Percentiles rank a stretch among this genome's conserved stretches.
phyloP scores from a whole-genome alignment of 345 rosid genomes.

The Carallia pectinifolia region DNA sequence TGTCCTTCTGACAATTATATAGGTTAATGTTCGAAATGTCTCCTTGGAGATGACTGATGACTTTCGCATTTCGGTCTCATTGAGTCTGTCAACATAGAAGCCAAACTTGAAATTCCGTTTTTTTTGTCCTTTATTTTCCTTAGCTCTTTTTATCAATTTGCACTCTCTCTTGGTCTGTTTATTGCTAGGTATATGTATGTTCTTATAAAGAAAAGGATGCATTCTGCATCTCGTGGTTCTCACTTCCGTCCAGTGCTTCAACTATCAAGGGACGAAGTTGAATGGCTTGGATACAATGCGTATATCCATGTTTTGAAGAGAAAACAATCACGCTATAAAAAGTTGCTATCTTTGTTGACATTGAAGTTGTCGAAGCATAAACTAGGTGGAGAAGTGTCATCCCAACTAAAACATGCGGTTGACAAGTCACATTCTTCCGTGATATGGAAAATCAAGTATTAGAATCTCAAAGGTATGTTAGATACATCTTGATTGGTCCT shows the following conservation, averaged over 20 bases:
- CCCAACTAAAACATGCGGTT: conserved; percentile 48
- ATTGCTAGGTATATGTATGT: conserved; percentile 48
- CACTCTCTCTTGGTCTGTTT: background rate
- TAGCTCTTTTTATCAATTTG: background rate
- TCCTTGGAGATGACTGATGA: too few species aligned
- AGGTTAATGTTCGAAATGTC: too few species aligned
- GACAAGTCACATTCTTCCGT: conserved; percentile 61
- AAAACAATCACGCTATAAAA: conserved; percentile 57
- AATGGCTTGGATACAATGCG: conserved; percentile 77
- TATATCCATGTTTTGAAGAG: conserved; percentile 53
- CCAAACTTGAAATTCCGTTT: background rate
- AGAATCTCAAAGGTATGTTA: conserved; percentile 7
- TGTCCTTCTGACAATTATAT: background rate
- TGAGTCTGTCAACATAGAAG: too few species aligned
- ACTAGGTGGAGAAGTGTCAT: conserved; percentile 27
- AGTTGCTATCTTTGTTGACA: conserved; percentile 42
- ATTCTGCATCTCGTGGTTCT: conserved; percentile 22
- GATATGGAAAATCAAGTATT: conserved; percentile 66
- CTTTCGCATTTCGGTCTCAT: too few species aligned
- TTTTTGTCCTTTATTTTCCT: background rate
- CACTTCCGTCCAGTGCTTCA: conserved; percentile 36
- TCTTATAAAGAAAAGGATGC: conserved; percentile 57
- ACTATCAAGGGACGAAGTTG: conserved; percentile 52
- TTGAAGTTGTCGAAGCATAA: conserved; percentile 36
- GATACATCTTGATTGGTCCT: too few species aligned